These are phyloP conservation scores for Fusarium oligoseptatum DNA, from an alignment of 2,329 filamentous ascomycete genomes.

Conservation along the genomic window DNA sequence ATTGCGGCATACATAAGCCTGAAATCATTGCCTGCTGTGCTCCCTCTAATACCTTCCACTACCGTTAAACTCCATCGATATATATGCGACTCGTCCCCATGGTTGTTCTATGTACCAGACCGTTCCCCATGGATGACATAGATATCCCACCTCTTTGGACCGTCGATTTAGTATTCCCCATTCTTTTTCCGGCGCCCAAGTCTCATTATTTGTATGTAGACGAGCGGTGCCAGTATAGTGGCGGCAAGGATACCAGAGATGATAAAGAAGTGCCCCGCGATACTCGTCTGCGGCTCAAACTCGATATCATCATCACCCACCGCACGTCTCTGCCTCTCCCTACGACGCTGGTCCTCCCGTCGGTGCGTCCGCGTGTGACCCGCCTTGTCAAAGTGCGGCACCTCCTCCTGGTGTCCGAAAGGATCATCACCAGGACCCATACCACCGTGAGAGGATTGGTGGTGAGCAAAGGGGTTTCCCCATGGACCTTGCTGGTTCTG, in stretches of 20 bases:
- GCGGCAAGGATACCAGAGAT: slow-evolving; percentile 62
- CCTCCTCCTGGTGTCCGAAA: slow-evolving; percentile 62
- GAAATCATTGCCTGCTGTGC: background rate
- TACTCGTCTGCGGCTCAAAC: slow-evolving; percentile 58
- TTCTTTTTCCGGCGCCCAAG: slow-evolving; percentile 49
- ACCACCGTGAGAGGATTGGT: slow-evolving; percentile 53
- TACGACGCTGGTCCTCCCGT: slow-evolving; percentile 66
- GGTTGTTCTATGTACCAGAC: background rate
- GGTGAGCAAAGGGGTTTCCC: slow-evolving; percentile 38
- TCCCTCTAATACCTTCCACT: background rate
- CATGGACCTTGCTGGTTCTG: slow-evolving; percentile 34
- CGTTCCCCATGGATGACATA: background rate
- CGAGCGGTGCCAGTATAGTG: slow-evolving; percentile 61
- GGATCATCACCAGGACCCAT: slow-evolving; percentile 72
- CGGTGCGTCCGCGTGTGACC: slow-evolving; percentile 82
- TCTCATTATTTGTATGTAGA: slow-evolving; percentile 55
- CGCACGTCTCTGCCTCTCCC: slow-evolving; percentile 53
- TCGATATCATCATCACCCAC: slow-evolving; percentile 55
- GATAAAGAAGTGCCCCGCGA: slow-evolving; percentile 63
- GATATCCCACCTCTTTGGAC: background rate
- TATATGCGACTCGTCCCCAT: background rate
- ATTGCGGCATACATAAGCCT: background rate
- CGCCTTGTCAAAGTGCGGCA: slow-evolving; percentile 83
- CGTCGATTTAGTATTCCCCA: slow-evolving; percentile 2
- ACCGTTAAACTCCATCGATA: slow-evolving; percentile 2